Conservation (phyloP, 1,284 basidiomycete genomes). For the Pseudozyma pruni region DNA sequence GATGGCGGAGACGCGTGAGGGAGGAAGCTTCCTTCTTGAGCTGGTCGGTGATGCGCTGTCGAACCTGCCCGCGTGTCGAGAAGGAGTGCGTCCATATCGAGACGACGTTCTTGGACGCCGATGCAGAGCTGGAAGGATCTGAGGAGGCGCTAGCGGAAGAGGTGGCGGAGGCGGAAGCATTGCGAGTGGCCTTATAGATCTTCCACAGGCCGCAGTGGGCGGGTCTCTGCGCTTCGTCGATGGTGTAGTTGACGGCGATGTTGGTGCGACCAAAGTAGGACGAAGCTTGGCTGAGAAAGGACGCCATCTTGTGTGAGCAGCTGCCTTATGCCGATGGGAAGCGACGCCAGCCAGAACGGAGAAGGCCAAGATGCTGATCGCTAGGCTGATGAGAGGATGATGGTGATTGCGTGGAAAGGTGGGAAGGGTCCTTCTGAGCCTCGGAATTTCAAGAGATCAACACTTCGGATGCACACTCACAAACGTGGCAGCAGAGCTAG, state of each 20-base stretch:
- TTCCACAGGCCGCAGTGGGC: conserved; percentile 63
- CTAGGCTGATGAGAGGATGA: neutral
- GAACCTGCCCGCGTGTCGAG: conserved; percentile 36
- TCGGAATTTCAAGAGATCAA: conserved; percentile 15
- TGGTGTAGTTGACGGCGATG: conserved; percentile 61
- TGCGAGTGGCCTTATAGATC: conserved; percentile 58
- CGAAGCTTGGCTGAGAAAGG: conserved; percentile 59
- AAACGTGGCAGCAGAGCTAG: conserved; percentile 2
- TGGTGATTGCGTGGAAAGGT: conserved; percentile 2
- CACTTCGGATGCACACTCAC: conserved; percentile 1
- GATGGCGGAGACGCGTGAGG: conserved; percentile 86
- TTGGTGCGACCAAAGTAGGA: conserved; percentile 63
- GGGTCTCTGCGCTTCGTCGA: conserved; percentile 55
- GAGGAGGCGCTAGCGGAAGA: conserved; percentile 11
- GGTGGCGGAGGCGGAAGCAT: conserved; percentile 25
- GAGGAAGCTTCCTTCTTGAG: conserved; percentile 75
- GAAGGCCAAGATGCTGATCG: neutral
- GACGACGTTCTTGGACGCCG: conserved; percentile 25
- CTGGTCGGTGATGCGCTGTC: conserved; percentile 53
- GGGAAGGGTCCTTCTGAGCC: neutral
- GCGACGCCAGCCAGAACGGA: no score
- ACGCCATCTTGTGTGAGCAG: conserved; percentile 39
- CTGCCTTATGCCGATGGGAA: neutral
- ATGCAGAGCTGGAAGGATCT: neutral
- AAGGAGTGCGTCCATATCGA: conserved; percentile 62